phyloP scores from a whole-genome alignment of 1,139 yeast genomes.

The Candida smagusa region DNA sequence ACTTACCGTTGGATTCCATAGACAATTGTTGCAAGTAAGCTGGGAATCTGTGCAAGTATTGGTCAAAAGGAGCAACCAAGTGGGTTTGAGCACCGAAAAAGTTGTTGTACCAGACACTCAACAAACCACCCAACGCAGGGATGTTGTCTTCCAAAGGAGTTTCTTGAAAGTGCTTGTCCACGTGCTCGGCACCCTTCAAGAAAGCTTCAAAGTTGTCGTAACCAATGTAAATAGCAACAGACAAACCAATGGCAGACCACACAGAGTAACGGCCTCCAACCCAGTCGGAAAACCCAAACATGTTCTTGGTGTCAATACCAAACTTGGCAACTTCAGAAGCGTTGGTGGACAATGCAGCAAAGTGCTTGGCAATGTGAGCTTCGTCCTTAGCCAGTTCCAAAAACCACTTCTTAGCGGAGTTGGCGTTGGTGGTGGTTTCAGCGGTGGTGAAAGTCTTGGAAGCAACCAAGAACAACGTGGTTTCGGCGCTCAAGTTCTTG shows the following conservation, averaged over 20 bases:
- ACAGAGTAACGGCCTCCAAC: slow-evolving; percentile 99
- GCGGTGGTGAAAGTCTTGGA: slow-evolving; percentile 99
- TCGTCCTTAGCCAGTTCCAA: slow-evolving; percentile 65
- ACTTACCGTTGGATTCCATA: slow-evolving; percentile 98
- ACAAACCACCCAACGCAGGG: slow-evolving; percentile 88
- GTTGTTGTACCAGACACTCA: slow-evolving; percentile 97
- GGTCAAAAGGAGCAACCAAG: slow-evolving; percentile 97
- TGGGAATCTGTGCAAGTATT: slow-evolving; percentile 97
- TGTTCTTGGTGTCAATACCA: slow-evolving; percentile 95
- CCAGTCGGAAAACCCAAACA: slow-evolving; percentile 98
- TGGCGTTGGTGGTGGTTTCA: slow-evolving; percentile 94
- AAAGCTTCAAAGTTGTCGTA: slow-evolving; percentile 87
- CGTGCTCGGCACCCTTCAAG: slow-evolving; percentile 96
- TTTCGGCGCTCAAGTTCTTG: slow-evolving; percentile 76
- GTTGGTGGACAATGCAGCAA: slow-evolving; percentile 94
- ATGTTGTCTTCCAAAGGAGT: slow-evolving; percentile 89
- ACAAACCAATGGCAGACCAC: slow-evolving; percentile 97
- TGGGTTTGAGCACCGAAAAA: slow-evolving; percentile 98
- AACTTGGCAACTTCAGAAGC: slow-evolving; percentile 86
- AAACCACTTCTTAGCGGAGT: slow-evolving; percentile 93
- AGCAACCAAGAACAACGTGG: slow-evolving; percentile 91
- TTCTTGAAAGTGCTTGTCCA: slow-evolving; percentile 82
- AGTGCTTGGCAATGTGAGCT: slow-evolving; percentile 87
- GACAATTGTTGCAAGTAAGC: slow-evolving; percentile 98
- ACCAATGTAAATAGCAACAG: slow-evolving; percentile 93